A percentile compares a stretch with the other conserved stretches of the same genome.
Conservation (phyloP, 139 green algal species). For the Nannochloris sp. region DNA sequence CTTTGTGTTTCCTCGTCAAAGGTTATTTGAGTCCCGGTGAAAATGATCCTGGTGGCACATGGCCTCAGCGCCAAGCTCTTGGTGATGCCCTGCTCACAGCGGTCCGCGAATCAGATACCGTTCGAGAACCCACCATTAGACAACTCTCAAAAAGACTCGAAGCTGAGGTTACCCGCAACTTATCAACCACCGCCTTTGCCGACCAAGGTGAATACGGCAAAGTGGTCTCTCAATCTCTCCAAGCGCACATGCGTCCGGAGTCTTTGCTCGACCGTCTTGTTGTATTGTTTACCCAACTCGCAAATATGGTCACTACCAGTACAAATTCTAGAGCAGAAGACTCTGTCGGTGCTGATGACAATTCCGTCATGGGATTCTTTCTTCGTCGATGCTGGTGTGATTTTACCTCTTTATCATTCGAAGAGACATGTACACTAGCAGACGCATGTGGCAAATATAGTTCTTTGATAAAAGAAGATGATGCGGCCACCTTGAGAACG, state of each 20-base stretch:
- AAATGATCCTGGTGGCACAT: neutral
- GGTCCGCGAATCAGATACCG: neutral
- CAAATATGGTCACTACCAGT: neutral
- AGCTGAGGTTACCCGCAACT: neutral
- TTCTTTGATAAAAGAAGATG: too few relatives aligned
- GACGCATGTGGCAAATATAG: neutral
- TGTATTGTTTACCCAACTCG: neutral
- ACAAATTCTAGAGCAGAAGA: neutral
- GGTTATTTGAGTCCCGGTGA: neutral
- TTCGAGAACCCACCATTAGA: neutral
- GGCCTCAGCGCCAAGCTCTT: neutral
- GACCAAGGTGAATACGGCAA: neutral
- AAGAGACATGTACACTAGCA: conserved; percentile 10
- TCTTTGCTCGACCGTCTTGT: neutral
- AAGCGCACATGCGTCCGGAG: neutral
- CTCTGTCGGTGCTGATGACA: neutral
- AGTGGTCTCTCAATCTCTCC: neutral
- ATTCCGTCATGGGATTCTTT: conserved; percentile 26
- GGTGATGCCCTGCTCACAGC: neutral
- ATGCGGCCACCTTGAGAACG: neutral
- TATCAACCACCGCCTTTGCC: neutral
- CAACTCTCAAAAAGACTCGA: neutral
- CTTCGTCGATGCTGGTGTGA: conserved; percentile 16
- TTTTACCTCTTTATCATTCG: conserved; percentile 28
- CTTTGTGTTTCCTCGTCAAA: neutral